Evolutionary conservation across 2,329 filamentous ascomycete species (phyloP).

Genomic region (Colletotrichum liaoningense): DNA sequence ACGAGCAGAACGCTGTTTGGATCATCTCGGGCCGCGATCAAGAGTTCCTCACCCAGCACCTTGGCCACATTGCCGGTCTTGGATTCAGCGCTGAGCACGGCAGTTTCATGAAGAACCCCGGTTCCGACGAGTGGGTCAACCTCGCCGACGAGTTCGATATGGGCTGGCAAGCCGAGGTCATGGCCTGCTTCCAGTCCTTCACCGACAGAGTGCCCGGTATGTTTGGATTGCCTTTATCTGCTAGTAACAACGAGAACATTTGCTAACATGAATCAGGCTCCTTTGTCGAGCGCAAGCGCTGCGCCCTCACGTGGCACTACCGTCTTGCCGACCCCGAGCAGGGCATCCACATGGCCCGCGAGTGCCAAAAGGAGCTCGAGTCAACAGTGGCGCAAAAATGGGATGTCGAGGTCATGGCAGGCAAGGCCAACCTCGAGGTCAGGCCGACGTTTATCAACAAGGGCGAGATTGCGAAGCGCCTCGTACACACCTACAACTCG

Average conservation of each 20-base stretch:
- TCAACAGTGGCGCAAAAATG: conserved; percentile 79
- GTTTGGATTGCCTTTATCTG: conserved; percentile 41
- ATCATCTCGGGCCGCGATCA: conserved; percentile 97
- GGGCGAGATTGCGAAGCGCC: conserved; percentile 89
- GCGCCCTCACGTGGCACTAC: conserved; percentile 97
- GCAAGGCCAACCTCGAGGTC: conserved; percentile 97
- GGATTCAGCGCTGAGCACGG: conserved; percentile 98
- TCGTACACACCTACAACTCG: conserved; percentile 79
- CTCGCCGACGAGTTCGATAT: conserved; percentile 88
- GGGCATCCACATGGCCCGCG: conserved; percentile 80
- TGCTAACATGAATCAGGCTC: conserved; percentile 67
- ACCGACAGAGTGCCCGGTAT: conserved; percentile 86
- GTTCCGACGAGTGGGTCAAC: conserved; percentile 85
- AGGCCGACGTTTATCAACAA: conserved; percentile 99
- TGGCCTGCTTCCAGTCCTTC: conserved; percentile 87
- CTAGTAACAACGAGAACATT: neutral
- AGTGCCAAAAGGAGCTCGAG: conserved; percentile 86
- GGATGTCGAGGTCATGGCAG: conserved; percentile 96
- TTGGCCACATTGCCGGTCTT: conserved; percentile 89
- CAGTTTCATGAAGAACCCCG: conserved; percentile 90
- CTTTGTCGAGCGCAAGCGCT: conserved; percentile 94
- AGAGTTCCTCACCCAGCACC: conserved; percentile 87
- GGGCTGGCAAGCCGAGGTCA: conserved; percentile 89
- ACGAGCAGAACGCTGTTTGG: conserved; percentile 92
- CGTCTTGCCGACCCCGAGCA: conserved; percentile 89